Evolutionary conservation across 2,329 filamentous ascomycete genomes (phyloP), one percentile per base, ranked within the genome.

Genomic region (Colletotrichum filicis): DNA sequence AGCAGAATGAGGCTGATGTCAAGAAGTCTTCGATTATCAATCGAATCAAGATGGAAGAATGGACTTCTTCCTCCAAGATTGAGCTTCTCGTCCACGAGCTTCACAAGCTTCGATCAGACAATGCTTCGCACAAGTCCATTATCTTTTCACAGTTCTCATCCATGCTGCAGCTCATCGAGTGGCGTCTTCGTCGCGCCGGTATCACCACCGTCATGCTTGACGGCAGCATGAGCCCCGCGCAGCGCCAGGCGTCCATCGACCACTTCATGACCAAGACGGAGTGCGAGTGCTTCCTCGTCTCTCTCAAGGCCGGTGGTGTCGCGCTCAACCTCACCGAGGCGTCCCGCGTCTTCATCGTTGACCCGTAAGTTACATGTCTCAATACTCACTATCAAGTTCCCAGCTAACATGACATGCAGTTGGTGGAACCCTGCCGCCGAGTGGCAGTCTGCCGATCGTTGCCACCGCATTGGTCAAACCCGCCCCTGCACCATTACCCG

Each of bases 371-470:
- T n/a, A 4, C 24, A 14, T 24, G 12, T 24, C 14, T 52, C 49
- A 22, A 4, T 49, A 46, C 24, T 61, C 5, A 12, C 53, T 8
- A 24, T 42, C 37, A 42, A 42, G 9, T 22, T 24, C 19, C 3
- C 64, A 46, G 32, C 76, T 82, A 73, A 85, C 65, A 5, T 30
- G 72, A 37, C 74, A 46, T 76, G 30, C 35, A 95, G 93, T 77
- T 98, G 97, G 97, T 99, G 97, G 97, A 98, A 98, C 77, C 97
- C 97, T n/a, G 95, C 95, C n/a, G 96, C 96, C 0, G 97, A 99
- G 84, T 99, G 97, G 97, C 97, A 99, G 84, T 97, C 94, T 74
- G 97, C 97, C 3, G 97, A 99, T 81, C 90, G 94, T 76, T 95
- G 93, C 79, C 97, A 98, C 83, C 95, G 97, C 68, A 99, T 98